Percentiles rank a stretch among this genome's conserved stretches.
Evolutionary conservation across 148 eudicot species (phyloP).

Genomic region (Selenicereus undatus): DNA sequence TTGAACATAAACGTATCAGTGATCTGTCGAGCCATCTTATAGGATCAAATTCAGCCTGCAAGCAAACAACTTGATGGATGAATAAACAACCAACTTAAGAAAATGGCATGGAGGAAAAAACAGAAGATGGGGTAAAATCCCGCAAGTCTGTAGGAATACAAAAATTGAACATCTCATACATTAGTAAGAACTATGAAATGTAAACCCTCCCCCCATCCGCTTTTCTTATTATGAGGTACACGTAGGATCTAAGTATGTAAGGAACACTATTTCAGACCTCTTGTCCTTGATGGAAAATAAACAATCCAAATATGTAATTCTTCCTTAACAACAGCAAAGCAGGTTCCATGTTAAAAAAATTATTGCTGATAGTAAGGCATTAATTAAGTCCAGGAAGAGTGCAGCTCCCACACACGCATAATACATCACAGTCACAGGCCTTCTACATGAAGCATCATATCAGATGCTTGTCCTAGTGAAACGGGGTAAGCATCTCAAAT

Average conservation of each 20-base stretch:
- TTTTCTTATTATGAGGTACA: neutral
- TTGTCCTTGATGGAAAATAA: neutral
- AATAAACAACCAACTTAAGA: slow-evolving; percentile 1
- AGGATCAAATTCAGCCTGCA: slow-evolving; percentile 97
- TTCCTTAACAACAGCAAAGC: neutral
- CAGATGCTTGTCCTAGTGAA: neutral
- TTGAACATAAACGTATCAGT: slow-evolving; percentile 78
- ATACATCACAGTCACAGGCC: neutral
- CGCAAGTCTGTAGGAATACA: too few relatives aligned
- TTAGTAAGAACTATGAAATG: too few relatives aligned
- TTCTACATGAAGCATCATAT: neutral
- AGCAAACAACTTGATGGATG: slow-evolving; percentile 3
- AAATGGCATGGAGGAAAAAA: neutral
- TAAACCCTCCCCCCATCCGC: too few relatives aligned
- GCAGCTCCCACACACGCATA: neutral
- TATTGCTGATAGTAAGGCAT: neutral
- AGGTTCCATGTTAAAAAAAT: neutral
- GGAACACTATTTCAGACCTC: neutral
- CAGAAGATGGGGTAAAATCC: neutral
- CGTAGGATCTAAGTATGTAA: neutral
- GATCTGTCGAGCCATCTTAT: slow-evolving; percentile 97
- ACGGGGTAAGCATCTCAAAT: neutral
- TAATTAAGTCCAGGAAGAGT: neutral
- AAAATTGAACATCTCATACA: too few relatives aligned
- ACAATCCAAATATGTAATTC: neutral